These are phyloP conservation scores for Cucumis melo DNA, from an alignment of 306 rosid species.

Conservation along the genomic window DNA sequence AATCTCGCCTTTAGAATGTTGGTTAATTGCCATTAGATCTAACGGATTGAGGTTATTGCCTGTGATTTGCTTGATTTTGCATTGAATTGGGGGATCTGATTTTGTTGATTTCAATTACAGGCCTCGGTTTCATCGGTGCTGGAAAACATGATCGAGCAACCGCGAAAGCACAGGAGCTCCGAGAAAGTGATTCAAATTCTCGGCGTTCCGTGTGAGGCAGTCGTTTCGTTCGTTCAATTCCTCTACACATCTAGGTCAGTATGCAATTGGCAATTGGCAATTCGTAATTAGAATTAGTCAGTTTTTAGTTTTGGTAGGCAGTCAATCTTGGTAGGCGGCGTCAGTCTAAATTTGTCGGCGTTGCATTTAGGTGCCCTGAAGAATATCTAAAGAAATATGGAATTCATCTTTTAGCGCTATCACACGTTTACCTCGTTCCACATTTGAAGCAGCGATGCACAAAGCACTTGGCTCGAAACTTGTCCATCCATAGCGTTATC, in stretches of 20 bases:
- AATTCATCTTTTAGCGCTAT: constrained; percentile 62
- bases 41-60: background rate
- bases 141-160: constrained; percentile 60
- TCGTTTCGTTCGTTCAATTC: constrained; percentile 47
- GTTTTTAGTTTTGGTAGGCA: background rate
- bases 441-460: constrained; percentile 66
- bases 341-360: background rate
- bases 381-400: constrained; percentile 59
- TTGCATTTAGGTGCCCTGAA: constrained; percentile 35
- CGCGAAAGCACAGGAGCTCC: constrained; percentile 52
- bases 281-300: background rate
- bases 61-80: background rate
- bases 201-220: constrained; percentile 78
- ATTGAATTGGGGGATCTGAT: background rate
- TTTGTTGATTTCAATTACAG: constrained; percentile 12
- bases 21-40: background rate
- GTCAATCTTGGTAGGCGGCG: background rate
- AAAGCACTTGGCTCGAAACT: constrained; percentile 37
- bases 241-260: constrained; percentile 63
- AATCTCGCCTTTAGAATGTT: background rate
- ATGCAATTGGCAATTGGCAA: background rate
- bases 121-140: constrained; percentile 63
- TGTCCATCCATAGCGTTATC: constrained; percentile 55
- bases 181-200: constrained; percentile 47
- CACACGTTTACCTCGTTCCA: constrained; percentile 79